These are phyloP conservation scores for Daldinia caldariorum DNA, from an alignment of 495 filamentous ascomycete species.

Conservation along the genomic window DNA sequence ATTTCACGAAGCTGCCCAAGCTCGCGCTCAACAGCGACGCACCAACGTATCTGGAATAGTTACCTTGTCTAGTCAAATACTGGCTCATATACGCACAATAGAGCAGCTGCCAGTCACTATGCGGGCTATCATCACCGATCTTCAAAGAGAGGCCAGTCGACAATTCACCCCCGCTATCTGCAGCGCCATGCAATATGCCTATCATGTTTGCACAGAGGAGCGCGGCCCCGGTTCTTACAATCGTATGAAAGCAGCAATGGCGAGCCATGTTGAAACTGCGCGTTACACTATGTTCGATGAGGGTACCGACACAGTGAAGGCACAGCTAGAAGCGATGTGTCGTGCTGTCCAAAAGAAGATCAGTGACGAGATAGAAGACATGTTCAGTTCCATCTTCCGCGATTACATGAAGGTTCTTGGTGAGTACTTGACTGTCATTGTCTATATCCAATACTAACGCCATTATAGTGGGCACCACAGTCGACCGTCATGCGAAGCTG, in stretches of 20 bases:
- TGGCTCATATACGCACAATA: constrained; percentile 54
- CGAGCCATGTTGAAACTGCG: constrained; percentile 55
- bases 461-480: constrained; percentile 9
- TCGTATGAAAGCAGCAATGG: constrained; percentile 68
- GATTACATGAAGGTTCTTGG: constrained; percentile 58
- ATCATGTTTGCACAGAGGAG: constrained; percentile 60
- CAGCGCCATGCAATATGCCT: constrained; percentile 58
- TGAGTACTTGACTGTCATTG: neutral
- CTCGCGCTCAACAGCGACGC: constrained; percentile 33
- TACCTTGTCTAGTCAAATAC: constrained; percentile 54
- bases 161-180: constrained; percentile 64
- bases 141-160: constrained; percentile 67
- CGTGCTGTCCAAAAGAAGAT: neutral
- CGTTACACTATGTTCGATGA: constrained; percentile 62
- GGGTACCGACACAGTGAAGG: neutral
- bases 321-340: constrained; percentile 5
- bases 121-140: constrained; percentile 49
- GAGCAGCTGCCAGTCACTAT: constrained; percentile 47
- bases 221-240: constrained; percentile 58
- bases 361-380: neutral
- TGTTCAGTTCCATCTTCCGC: constrained; percentile 45
- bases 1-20: constrained; percentile 53
- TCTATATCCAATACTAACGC: constrained; percentile 6
- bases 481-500: neutral
- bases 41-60: constrained; percentile 40